Evolutionary conservation across 1,284 basidiomycete genomes (phyloP).

Genomic region (Sporisorium iseilematis-ciliati): DNA sequence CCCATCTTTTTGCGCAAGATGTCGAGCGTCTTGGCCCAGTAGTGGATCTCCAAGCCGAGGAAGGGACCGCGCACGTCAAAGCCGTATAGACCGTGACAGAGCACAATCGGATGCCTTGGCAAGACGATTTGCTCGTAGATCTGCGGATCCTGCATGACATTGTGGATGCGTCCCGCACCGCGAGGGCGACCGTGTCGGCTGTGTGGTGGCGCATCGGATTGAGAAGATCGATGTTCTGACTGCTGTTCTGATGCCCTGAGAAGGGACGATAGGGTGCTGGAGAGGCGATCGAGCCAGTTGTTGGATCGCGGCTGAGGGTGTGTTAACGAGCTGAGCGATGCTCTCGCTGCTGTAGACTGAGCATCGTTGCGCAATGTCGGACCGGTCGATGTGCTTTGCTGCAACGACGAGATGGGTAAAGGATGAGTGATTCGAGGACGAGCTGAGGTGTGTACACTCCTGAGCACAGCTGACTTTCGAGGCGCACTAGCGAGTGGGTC

Average conservation of each 20-base stretch:
- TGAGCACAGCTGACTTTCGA: constrained; percentile 28
- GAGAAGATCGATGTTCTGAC: constrained; percentile 13
- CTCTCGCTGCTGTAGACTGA: constrained; percentile 8
- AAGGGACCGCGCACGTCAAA: constrained; percentile 87
- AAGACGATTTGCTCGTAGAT: constrained; percentile 75
- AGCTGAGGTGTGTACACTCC: constrained; percentile 32
- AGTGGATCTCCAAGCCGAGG: constrained; percentile 81
- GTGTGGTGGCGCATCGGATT: constrained; percentile 7
- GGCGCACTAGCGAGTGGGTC: constrained; percentile 4
- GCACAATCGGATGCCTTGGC: constrained; percentile 88
- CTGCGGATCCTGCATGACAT: constrained; percentile 56
- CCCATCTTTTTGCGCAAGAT: constrained; percentile 85
- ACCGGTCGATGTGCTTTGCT: not conserved
- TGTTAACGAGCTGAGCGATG: constrained; percentile 30
- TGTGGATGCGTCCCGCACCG: constrained; percentile 42
- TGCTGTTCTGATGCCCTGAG: constrained; percentile 36
- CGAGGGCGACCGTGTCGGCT: constrained; percentile 18
- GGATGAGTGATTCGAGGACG: constrained; percentile 14
- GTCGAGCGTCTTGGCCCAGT: constrained; percentile 91
- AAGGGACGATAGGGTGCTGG: constrained; percentile 27
- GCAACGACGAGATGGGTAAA: constrained; percentile 10
- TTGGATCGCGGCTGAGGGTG: constrained; percentile 31
- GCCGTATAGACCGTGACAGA: constrained; percentile 91
- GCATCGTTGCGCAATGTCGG: not conserved
- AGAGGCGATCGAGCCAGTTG: constrained; percentile 41